Conservation (phyloP, 306 rosid species). For the Rosa chinensis region DNA sequence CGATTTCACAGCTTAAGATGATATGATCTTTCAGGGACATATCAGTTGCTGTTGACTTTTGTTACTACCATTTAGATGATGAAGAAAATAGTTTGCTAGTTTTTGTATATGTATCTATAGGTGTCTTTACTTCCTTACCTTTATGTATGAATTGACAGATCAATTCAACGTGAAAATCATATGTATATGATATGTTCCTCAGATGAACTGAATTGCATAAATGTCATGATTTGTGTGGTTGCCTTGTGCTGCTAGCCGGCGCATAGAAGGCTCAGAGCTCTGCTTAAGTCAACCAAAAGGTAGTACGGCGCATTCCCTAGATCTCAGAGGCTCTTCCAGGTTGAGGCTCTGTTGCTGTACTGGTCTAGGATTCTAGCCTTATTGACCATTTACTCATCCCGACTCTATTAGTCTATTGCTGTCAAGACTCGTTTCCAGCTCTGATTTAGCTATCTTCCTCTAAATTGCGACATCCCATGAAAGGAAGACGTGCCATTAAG, state of each 20-base stretch:
- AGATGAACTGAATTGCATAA: neutral
- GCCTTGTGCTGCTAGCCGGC: neutral
- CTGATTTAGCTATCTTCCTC: too few species aligned
- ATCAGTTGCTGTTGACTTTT: neutral
- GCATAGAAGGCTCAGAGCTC: neutral
- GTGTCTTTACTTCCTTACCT: neutral
- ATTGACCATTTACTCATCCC: neutral
- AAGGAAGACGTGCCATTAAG: neutral
- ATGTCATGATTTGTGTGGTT: neutral
- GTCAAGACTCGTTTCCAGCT: neutral
- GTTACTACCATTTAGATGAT: conserved; percentile 9
- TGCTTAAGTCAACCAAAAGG: neutral
- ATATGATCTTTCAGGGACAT: neutral
- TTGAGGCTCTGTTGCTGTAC: neutral
- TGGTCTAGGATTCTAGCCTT: neutral
- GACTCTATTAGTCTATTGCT: neutral
- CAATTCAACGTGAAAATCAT: neutral
- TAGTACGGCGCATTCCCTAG: neutral
- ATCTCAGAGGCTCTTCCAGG: neutral
- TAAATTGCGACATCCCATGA: too few species aligned
- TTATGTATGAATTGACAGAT: neutral
- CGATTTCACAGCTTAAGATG: neutral
- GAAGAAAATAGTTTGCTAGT: neutral
- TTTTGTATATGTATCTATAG: neutral
- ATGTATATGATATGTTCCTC: neutral